A percentile compares a stretch with the other conserved stretches of the same genome.
Evolutionary conservation across 768 basidiomycete genomes (phyloP).

Genomic region (Leccinellum luteum): DNA sequence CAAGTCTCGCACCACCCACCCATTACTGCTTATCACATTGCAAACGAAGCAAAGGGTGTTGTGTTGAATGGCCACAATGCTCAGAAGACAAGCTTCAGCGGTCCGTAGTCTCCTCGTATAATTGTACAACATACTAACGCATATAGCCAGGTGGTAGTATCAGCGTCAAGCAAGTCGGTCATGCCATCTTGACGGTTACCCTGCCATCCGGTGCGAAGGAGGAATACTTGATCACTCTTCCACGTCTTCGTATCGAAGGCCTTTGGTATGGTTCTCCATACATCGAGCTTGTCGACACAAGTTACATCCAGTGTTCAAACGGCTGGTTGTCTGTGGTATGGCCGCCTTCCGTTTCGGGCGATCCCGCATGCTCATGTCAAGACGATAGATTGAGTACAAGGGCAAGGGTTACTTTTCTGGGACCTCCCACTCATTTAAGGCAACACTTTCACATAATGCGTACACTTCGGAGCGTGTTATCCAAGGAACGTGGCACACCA

Average conservation of each 20-base stretch:
- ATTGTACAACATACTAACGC: constrained; percentile 1
- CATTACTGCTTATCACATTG: constrained; percentile 83
- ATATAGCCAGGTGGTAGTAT: constrained; percentile 55
- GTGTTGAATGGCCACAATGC: constrained; percentile 84
- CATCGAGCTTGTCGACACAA: constrained; percentile 84
- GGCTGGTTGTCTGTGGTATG: constrained; percentile 56
- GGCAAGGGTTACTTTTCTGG: constrained; percentile 96
- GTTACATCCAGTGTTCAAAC: constrained; percentile 69
- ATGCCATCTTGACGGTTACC: constrained; percentile 76
- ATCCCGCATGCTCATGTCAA: constrained; percentile 35
- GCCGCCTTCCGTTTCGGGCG: not conserved
- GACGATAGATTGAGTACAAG: constrained; percentile 79
- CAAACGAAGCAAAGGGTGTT: constrained; percentile 76
- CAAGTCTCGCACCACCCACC: constrained; percentile 97
- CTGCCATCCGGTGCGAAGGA: constrained; percentile 55
- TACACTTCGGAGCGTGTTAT: constrained; percentile 47
- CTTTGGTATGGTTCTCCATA: constrained; percentile 90
- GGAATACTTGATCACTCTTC: constrained; percentile 88
- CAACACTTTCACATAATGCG: constrained; percentile 57
- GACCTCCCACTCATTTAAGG: constrained; percentile 91
- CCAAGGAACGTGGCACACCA: constrained; percentile 81
- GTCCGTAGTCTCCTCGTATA: constrained; percentile 35
- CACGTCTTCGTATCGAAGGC: constrained; percentile 89
- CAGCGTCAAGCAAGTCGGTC: constrained; percentile 93
- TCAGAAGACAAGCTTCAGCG: constrained; percentile 92